Evolutionary conservation across 2,329 filamentous ascomycete species (phyloP), one percentile per base, ranked within the genome.

Genomic region (Scedosporium aurantiacum): DNA sequence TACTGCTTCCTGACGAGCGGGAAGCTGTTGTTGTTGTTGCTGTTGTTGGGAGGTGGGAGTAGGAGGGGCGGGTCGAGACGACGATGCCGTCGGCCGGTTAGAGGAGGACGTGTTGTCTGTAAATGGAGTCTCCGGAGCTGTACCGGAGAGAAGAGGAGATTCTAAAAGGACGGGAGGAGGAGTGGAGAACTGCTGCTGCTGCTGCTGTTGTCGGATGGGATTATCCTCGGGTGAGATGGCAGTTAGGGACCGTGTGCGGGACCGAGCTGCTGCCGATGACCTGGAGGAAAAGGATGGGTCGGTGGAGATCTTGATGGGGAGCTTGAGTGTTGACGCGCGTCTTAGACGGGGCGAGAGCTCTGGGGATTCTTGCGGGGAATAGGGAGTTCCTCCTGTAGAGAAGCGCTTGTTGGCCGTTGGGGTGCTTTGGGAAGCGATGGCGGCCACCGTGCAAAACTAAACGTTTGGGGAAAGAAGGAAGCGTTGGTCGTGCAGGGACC

Each of bases 1-100:
- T 82, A 25, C 80, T 78, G 66, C 52, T 52, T 37, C 57, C 25
- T 32, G 37, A 57, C n/a, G 37, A 18, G 37, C 56, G 28, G 16
- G 56, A 25, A 18, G 57, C 57, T 47, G 40, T 21, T 59, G 63
- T 50, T 59, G 63, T 21, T 47, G 64, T 60, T 62, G 57, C 54
- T 61, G 64, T 28, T 64, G 54, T 52, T 61, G 18, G 60, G 43
- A 54, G 57, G 61, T 23, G 63, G 60, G 50, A 37, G 37, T 55
- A 59, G 40, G 59, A 58, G 41, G 64, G 57, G 55, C 50, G 59
- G 37, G 59, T 61, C 62, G 58, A 37, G 57, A 45, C 25, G 57
- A 60, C 23, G 62, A 61, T 16, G 40, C 55, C 52, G 58, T 57
- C 14, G 58, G 21, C 23, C 50, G 58, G 25, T 61, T 59, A 25